Evolutionary conservation across 306 rosid species (phyloP), one percentile per base, ranked within the genome.

Genomic region (Potentilla sterilis): DNA sequence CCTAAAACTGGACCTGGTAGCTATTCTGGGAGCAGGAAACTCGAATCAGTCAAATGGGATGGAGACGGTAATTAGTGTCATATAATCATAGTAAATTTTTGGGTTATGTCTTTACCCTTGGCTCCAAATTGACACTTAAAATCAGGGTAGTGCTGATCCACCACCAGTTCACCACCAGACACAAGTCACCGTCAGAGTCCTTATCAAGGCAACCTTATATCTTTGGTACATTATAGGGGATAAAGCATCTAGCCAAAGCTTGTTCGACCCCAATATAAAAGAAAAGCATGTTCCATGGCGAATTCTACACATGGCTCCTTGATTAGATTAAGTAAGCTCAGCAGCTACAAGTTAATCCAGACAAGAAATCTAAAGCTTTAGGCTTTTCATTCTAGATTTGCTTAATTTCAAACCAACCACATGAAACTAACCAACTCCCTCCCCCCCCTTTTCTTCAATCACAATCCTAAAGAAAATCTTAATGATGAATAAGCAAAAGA

Each of bases 381-480:
- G 46, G 21, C 40, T n/a, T 55, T 54, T 66, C 69, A 64, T 66
- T 64, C 54, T 22, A 58, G 79, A 78, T 62, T 81, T 76, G 77
- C 59, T 72, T 79, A 34, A 35, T 79, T 75, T 61, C 73, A 43
- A 70, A 75, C 74, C 78, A 32, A 80, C 74, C 54, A 74, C 80
- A 62, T 67, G 73, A 63, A 82, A 38, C 44, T 37, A 16, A 46
- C 72, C 67, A 34, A 61, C 83, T 9, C 71, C 34, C 51, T 9
- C n/a, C n/a, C 28, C 32, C 47, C 61, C 35, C 12, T 54, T 66
- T 71, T 77, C 79, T 76, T 41, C 48, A 73, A 67, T 28, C 75
- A 14, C 74, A 62, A 54, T 52, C 59, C 42, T 77, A 11, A 4
- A 34, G 16, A 22, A 22, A 13, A 24, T 40, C 63, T 24, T 16